Conservation (phyloP, 345 rosid species). For the Syzygium jambos region DNA sequence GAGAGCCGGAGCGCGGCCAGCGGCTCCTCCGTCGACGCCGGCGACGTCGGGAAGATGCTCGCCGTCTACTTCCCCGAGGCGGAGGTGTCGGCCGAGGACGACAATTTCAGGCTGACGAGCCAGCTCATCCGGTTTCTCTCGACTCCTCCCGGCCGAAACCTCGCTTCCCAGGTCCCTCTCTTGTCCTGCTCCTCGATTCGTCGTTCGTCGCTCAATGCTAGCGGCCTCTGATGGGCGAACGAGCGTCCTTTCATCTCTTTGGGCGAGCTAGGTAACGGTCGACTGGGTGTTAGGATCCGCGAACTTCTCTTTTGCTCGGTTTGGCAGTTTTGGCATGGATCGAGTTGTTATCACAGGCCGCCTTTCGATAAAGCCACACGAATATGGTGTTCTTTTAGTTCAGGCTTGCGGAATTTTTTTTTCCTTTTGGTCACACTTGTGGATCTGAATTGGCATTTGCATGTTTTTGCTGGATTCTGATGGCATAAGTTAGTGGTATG, state of each 20-base stretch:
- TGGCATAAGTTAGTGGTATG: background rate
- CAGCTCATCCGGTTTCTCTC: constrained; percentile 69
- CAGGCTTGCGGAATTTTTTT: background rate
- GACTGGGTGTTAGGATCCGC: background rate
- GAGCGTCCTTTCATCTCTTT: background rate
- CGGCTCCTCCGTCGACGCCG: constrained; percentile 15
- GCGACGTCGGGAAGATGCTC: constrained; percentile 30
- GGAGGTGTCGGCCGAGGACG: constrained; percentile 45
- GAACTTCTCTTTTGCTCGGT: background rate
- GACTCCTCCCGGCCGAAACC: constrained; percentile 28
- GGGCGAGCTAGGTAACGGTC: background rate
- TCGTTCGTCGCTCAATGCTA: background rate
- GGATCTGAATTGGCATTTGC: background rate
- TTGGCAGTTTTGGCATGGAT: background rate
- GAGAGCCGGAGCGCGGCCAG: constrained; percentile 12
- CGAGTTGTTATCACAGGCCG: background rate
- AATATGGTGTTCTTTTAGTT: background rate
- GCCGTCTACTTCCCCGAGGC: constrained; percentile 50
- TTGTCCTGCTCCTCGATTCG: background rate
- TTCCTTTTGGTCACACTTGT: background rate
- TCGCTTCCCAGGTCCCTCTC: constrained; percentile 54
- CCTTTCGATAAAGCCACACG: background rate
- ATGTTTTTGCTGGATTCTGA: background rate
- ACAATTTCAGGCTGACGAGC: constrained; percentile 36
- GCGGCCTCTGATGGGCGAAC: background rate